Base-by-base conservation (phyloP, 495 filamentous ascomycete species). In the Symbiotaphrina buchneri region DNA sequence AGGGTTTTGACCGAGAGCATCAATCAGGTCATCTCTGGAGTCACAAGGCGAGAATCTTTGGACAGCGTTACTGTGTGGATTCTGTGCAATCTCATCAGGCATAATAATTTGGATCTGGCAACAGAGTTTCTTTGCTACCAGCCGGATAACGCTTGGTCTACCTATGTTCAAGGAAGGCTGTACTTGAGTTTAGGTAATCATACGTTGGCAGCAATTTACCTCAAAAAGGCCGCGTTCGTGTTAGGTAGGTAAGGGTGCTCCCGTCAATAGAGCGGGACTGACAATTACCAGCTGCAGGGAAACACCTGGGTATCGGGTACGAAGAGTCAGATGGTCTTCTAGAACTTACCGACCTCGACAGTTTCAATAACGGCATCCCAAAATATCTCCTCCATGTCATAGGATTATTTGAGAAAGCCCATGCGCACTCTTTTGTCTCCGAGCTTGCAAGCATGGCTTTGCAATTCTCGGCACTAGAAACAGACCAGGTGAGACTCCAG, bases 381-480 rank as follows among this genome's bases (percentile, higher is more conserved):
- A 65, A 68, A 32, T 95, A 93, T 49, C 91, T 85, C 46, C 64
- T 73, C 26, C 90, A 97, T 49, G 64, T 95, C 35, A 62, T 80
- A 10, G 60, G 63, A 15, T 59, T 97, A 5, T 95, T 76, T 46
- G 83, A 92, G 39, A 61, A 69, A 41, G 61, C 63, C 28, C 72
- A 71, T 30, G 67, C 66, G 3, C 76, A 74, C 41, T 74, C 75
- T 3, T 76, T 74, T 46, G 78, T 83, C 29, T 65, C 76, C 4
- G 79, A 90, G 36, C 93, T 95, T 49, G 71, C 84, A 21, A 63
- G 71, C 24, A 56, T 85, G 18, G 74, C 79, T 15, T 54, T 94
- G 26, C 68, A 84, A 41, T 72, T 74, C 34, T 11, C 18, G 7
- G 27, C 35, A 14, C 32, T 46, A 1, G 34, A 36, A 14, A 19